A percentile compares a stretch with the other conserved stretches of the same genome.
phyloP scores from a whole-genome alignment of 2,329 filamentous ascomycete species.

The Sordariomycetes sp. region DNA sequence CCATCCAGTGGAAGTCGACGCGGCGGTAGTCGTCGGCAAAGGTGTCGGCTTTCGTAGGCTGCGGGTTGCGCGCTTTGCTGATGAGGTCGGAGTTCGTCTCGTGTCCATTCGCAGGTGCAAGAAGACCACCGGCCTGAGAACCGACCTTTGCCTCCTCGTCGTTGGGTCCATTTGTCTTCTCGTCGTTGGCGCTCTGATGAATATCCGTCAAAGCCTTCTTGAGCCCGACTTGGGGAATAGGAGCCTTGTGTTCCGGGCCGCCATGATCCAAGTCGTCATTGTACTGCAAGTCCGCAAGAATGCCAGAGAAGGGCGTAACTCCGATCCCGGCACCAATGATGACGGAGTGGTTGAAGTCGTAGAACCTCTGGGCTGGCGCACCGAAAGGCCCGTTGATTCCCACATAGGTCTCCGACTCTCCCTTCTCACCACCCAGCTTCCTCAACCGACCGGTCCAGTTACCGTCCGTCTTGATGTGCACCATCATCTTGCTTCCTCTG shows the following conservation, averaged over 20 bases:
- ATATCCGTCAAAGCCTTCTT: background rate
- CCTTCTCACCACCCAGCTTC: conserved; percentile 25
- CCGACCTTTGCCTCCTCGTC: too few species aligned
- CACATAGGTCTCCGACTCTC: conserved; percentile 30
- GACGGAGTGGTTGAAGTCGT: conserved; percentile 46
- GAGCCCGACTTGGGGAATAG: background rate
- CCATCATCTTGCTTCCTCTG: conserved; percentile 37
- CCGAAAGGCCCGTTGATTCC: conserved; percentile 49
- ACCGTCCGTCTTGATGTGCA: conserved; percentile 51
- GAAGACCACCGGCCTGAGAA: too few species aligned
- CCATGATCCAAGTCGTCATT: conserved; percentile 28
- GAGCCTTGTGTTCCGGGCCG: conserved; percentile 9
- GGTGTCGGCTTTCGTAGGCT: conserved; percentile 10
- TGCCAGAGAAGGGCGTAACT: conserved; percentile 48
- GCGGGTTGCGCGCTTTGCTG: conserved; percentile 8
- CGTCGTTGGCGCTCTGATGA: background rate
- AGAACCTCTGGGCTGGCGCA: conserved; percentile 48
- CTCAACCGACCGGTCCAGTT: conserved; percentile 43
- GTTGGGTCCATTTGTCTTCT: background rate
- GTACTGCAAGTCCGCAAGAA: conserved; percentile 43
- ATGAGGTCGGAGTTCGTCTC: conserved; percentile 6
- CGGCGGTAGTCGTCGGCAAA: conserved; percentile 33
- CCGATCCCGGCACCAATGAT: conserved; percentile 49
- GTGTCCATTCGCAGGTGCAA: background rate
- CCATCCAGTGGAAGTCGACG: conserved; percentile 53